Conservation (phyloP, 495 filamentous ascomycete species). For the Lichenothelia convexa region DNA sequence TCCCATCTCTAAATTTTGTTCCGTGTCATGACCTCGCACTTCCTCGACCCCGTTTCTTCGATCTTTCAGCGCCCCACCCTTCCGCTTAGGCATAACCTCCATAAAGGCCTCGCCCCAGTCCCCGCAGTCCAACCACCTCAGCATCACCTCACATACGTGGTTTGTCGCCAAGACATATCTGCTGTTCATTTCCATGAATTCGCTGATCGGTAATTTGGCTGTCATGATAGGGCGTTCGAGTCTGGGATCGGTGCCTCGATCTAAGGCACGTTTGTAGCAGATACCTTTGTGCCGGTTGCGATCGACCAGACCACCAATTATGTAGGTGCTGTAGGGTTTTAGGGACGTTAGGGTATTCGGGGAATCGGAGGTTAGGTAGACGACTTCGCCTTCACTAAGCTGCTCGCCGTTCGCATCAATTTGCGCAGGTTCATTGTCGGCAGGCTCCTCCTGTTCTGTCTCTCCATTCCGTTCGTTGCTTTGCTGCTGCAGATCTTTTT, state of each 20-base stretch:
- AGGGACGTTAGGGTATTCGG: slow-evolving; percentile 60
- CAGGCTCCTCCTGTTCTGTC: slow-evolving; percentile 5
- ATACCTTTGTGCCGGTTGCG: slow-evolving; percentile 87
- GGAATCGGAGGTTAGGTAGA: slow-evolving; percentile 83
- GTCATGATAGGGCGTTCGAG: no score
- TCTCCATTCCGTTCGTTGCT: slow-evolving; percentile 20
- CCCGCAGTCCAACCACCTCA: slow-evolving; percentile 68
- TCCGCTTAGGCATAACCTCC: slow-evolving; percentile 65
- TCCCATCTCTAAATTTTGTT: no score
- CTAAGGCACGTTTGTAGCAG: slow-evolving; percentile 66
- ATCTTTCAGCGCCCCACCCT: slow-evolving; percentile 45
- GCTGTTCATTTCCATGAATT: slow-evolving; percentile 77
- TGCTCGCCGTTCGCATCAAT: background rate
- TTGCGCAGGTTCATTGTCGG: background rate
- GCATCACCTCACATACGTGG: slow-evolving; percentile 92
- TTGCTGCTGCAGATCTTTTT: background rate
- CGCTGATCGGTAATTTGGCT: slow-evolving; percentile 77
- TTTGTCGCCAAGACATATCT: slow-evolving; percentile 76
- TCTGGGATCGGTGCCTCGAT: no score
- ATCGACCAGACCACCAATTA: slow-evolving; percentile 89
- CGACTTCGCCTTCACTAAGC: slow-evolving; percentile 36
- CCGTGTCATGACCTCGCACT: no score
- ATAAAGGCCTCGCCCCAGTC: slow-evolving; percentile 87
- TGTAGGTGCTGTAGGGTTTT: slow-evolving; percentile 71
- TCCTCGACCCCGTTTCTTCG: no score